Percentiles rank a stretch among this genome's conserved stretches.
phyloP scores from a whole-genome alignment of 768 basidiomycete genomes.

The Auricularia sp. region DNA sequence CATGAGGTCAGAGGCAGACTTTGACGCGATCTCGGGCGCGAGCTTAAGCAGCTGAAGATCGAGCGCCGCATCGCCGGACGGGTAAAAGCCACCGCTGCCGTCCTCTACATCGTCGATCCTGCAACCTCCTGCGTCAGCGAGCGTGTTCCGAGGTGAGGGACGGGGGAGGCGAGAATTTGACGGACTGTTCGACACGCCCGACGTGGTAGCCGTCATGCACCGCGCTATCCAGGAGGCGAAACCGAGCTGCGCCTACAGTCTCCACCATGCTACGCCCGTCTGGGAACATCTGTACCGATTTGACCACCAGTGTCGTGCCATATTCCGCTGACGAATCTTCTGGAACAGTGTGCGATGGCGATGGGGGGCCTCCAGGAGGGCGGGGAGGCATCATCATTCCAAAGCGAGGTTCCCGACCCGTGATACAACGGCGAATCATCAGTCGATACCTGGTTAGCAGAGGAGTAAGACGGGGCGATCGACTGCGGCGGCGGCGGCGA shows the following conservation, averaged over 20 bases:
- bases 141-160: not conserved
- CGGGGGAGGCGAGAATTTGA: constrained; percentile 1
- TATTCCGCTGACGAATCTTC: constrained; percentile 44
- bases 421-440: constrained; percentile 93
- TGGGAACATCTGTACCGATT: constrained; percentile 71
- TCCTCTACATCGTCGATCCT: constrained; percentile 13
- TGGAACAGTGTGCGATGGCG: constrained; percentile 22
- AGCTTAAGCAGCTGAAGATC: not conserved
- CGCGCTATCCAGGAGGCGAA: constrained; percentile 77
- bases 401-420: constrained; percentile 64
- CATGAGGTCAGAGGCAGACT: constrained; percentile 28
- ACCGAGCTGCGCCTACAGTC: constrained; percentile 62
- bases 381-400: constrained; percentile 83
- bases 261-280: constrained; percentile 87
- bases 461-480: not conserved
- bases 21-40: not conserved
- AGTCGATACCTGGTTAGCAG: constrained; percentile 59
- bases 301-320: constrained; percentile 90
- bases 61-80: not conserved
- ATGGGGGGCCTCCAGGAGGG: constrained; percentile 21
- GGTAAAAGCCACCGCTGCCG: constrained; percentile 4
- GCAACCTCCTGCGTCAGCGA: constrained; percentile 14
- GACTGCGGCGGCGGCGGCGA: not conserved
- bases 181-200: constrained; percentile 58
- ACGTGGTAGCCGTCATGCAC: constrained; percentile 85